phyloP scores from a whole-genome alignment of 163 green algal species.

The Smithsoniella earleae region DNA sequence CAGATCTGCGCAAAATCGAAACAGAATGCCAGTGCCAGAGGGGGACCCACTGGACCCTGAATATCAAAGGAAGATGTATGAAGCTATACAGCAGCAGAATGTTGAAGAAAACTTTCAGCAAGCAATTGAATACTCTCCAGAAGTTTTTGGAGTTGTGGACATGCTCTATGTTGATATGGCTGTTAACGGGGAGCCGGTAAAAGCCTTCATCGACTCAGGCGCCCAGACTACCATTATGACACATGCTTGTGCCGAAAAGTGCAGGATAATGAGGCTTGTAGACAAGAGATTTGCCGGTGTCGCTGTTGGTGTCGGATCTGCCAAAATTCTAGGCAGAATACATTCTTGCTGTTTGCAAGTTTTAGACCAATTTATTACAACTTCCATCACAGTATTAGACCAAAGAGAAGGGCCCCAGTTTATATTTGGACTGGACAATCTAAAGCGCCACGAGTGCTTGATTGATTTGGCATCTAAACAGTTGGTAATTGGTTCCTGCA shows the following conservation, averaged over 20 bases:
- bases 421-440: slow-evolving; percentile 95
- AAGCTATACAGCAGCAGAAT: slow-evolving; percentile 74
- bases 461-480: slow-evolving; percentile 65
- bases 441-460: slow-evolving; percentile 74
- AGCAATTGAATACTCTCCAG: slow-evolving; percentile 85
- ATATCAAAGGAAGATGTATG: slow-evolving; percentile 70
- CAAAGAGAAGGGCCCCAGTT: slow-evolving; percentile 79
- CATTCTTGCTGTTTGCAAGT: slow-evolving; percentile 60
- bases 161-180: slow-evolving; percentile 95
- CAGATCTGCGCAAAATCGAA: slow-evolving; percentile 35
- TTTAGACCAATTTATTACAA: slow-evolving; percentile 55
- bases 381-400: slow-evolving; percentile 85
- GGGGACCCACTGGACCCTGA: slow-evolving; percentile 78
- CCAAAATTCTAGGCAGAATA: slow-evolving; percentile 79
- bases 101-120: slow-evolving; percentile 76
- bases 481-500: slow-evolving; percentile 49
- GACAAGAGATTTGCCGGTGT: slow-evolving; percentile 76
- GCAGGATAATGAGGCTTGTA: slow-evolving; percentile 64
- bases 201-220: slow-evolving; percentile 90
- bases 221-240: slow-evolving; percentile 65
- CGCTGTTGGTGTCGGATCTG: slow-evolving; percentile 76
- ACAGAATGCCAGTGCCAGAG: slow-evolving; percentile 37
- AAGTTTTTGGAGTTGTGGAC: slow-evolving; percentile 70
- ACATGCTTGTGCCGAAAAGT: slow-evolving; percentile 56
- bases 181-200: slow-evolving; percentile 65